phyloP scores from a whole-genome alignment of 2,329 filamentous ascomycete species.

The Trichophyton mentagrophytes region DNA sequence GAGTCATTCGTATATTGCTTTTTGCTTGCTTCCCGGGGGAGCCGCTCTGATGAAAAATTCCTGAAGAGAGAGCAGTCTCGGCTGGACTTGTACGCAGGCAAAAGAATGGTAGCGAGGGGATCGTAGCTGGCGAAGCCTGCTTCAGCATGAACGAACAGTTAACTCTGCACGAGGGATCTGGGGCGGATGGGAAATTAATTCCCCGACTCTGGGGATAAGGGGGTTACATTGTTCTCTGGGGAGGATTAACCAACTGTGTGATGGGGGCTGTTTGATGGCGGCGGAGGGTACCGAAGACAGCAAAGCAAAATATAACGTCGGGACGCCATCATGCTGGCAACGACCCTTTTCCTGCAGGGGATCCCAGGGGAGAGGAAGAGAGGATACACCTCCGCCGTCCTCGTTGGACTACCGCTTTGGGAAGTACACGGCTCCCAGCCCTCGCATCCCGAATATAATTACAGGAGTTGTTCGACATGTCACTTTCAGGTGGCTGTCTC shows the following conservation, averaged over 20 bases:
- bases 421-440: neutral
- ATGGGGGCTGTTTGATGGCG: neutral
- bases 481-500: neutral
- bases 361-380: neutral
- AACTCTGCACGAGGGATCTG: neutral
- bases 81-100: neutral
- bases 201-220: neutral
- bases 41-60: neutral
- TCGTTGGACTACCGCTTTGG: neutral
- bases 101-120: neutral
- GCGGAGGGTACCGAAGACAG: neutral
- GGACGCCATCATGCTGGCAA: neutral
- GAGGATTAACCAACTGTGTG: neutral
- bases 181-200: neutral
- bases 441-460: neutral
- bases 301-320: neutral
- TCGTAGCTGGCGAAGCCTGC: neutral
- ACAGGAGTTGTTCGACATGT: neutral
- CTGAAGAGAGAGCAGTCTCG: neutral
- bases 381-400: neutral
- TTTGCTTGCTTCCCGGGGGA: neutral
- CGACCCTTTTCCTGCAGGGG: neutral
- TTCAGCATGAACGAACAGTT: neutral
- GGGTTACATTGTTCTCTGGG: neutral
- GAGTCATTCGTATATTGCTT: neutral